Evolutionary conservation across 495 filamentous ascomycete species (phyloP).

Genomic region (Xylaria longipes): DNA sequence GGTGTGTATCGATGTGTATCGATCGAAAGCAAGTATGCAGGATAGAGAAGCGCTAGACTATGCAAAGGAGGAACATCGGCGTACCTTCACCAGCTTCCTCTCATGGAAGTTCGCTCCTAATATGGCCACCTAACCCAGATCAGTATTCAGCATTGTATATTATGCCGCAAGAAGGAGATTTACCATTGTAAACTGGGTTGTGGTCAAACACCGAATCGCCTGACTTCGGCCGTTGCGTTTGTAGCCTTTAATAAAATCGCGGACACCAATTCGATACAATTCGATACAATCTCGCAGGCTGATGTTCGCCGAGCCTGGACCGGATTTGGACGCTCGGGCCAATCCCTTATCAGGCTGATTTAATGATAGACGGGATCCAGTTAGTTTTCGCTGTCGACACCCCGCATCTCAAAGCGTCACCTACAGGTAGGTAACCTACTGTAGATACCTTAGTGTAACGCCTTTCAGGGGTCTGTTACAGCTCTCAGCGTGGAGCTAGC

Average conservation of each 20-base stretch:
- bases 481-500: constrained; percentile 16
- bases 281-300: constrained; percentile 13
- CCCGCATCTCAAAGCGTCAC: constrained; percentile 17
- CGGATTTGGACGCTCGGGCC: constrained; percentile 12
- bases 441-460: too few species aligned
- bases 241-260: constrained; percentile 2
- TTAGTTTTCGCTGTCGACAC: constrained; percentile 1
- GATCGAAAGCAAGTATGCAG: not conserved
- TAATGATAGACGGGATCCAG: constrained; percentile 6
- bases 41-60: not conserved
- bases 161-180: not conserved
- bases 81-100: constrained; percentile 77
- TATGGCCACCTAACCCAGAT: constrained; percentile 71
- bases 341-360: constrained; percentile 25
- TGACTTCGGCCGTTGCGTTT: not conserved
- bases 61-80: constrained; percentile 22
- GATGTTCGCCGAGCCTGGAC: constrained; percentile 3
- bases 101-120: constrained; percentile 87
- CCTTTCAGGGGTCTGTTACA: constrained; percentile 24
- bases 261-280: not conserved
- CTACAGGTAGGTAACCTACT: too few species aligned
- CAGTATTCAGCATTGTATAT: not conserved
- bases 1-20: not conserved
- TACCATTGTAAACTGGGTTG: constrained; percentile 16
- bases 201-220: constrained; percentile 6